These are phyloP conservation scores for Pestalotiopsis sp. DNA, from an alignment of 2,329 filamentous ascomycete genomes.

Conservation along the genomic window DNA sequence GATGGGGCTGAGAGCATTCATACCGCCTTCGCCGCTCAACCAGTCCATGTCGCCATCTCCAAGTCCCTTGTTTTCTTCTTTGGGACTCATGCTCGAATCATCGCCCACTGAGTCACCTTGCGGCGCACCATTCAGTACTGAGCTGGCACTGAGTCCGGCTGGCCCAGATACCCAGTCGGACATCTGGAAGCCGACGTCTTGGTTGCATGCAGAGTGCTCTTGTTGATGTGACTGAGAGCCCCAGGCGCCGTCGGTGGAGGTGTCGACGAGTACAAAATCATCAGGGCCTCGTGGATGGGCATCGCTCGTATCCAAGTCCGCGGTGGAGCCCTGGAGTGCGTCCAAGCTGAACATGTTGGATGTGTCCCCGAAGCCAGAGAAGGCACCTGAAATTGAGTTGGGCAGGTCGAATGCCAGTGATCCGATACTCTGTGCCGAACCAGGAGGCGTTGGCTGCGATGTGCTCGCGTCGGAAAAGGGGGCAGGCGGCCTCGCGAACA, in stretches of 20 bases:
- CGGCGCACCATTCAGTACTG: constrained; percentile 19
- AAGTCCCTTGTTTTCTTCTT: neutral
- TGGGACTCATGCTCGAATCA: constrained; percentile 8
- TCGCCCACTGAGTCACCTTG: neutral
- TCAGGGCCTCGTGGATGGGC: constrained; percentile 16
- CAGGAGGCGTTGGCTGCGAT: constrained; percentile 17
- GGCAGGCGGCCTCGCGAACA: constrained; percentile 32
- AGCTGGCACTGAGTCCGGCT: constrained; percentile 32
- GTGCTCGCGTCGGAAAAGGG: constrained; percentile 27
- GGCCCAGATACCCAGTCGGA: constrained; percentile 30
- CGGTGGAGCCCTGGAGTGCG: constrained; percentile 28
- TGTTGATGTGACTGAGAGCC: constrained; percentile 23
- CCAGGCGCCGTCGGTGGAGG: constrained; percentile 30
- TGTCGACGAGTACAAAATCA: constrained; percentile 26
- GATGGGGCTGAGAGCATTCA: constrained; percentile 29
- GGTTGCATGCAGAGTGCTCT: constrained; percentile 16
- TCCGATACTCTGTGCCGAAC: constrained; percentile 19
- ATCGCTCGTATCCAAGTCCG: constrained; percentile 27
- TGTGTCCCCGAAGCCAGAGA: constrained; percentile 23
- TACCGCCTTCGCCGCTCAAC: constrained; percentile 21
- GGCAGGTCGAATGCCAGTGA: constrained; percentile 14
- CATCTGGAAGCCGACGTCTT: constrained; percentile 26
- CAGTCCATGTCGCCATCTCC: constrained; percentile 22
- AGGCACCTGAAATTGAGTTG: constrained; percentile 26
- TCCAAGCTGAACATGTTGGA: constrained; percentile 27